Evolutionary conservation across 371 early-diverging fungal genomes (phyloP).

Genomic region (Rhizomucor pusillus): DNA sequence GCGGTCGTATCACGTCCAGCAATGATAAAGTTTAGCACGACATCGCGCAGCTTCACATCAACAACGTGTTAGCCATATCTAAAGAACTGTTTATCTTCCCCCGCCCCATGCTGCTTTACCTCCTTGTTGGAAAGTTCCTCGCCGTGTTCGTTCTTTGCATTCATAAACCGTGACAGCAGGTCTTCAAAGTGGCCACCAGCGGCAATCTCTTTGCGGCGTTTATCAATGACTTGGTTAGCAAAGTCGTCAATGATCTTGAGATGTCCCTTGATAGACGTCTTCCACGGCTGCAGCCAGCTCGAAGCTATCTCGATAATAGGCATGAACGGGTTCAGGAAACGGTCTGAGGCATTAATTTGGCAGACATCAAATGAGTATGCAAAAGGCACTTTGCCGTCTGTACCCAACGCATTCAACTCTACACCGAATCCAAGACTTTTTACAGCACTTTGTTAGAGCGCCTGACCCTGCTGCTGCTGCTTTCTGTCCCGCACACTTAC

Average conservation of each 20-base stretch:
- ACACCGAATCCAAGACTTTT: conserved; percentile 47
- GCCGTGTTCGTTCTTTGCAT: conserved; percentile 29
- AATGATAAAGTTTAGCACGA: conserved; percentile 50
- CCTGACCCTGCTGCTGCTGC: not conserved
- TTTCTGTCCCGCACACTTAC: conserved; percentile 22
- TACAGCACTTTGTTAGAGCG: not conserved
- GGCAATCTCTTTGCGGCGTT: conserved; percentile 28
- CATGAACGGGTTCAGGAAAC: conserved; percentile 47
- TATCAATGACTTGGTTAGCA: conserved; percentile 42
- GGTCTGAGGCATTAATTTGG: conserved; percentile 32
- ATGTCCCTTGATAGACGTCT: conserved; percentile 33
- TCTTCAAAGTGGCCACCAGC: conserved; percentile 38
- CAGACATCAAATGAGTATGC: conserved; percentile 56
- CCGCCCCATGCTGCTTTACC: not conserved
- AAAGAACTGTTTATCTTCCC: too few species aligned
- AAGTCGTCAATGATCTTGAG: conserved; percentile 45
- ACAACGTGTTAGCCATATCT: too few species aligned
- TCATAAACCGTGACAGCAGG: conserved; percentile 60
- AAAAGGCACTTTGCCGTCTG: conserved; percentile 42
- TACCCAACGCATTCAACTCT: conserved; percentile 28
- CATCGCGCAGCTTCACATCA: conserved; percentile 54
- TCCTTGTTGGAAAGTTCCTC: conserved; percentile 37
- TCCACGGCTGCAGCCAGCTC: conserved; percentile 11
- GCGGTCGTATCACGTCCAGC: conserved; percentile 75
- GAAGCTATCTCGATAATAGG: conserved; percentile 20